phyloP scores from a whole-genome alignment of 352 stramenopile species.

The Pythium dissotocum region DNA sequence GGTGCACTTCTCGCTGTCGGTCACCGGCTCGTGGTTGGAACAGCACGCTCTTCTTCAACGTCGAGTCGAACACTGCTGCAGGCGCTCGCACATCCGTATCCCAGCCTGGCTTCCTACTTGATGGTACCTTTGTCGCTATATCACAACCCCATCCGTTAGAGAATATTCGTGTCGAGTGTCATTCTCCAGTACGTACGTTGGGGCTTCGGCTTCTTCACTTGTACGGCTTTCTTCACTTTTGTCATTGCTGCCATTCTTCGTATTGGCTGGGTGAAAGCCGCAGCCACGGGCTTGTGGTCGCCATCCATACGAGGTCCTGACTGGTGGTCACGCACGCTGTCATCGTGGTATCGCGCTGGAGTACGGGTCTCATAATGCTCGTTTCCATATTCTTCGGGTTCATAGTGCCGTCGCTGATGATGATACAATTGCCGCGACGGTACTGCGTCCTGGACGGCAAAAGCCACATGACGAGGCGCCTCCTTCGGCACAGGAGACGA shows the following conservation, averaged over 20 bases:
- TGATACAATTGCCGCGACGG: slow-evolving; percentile 47
- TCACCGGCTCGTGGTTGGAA: slow-evolving; percentile 51
- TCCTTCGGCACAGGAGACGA: not conserved
- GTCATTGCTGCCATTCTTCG: not conserved
- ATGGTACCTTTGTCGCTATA: not conserved
- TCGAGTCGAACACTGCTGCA: slow-evolving; percentile 44
- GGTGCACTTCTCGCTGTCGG: slow-evolving; percentile 31
- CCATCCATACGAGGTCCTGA: not conserved
- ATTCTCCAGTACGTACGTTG: not conserved
- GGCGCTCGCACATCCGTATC: slow-evolving; percentile 37
- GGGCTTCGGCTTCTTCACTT: not conserved
- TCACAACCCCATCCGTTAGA: not conserved
- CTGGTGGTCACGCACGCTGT: not conserved
- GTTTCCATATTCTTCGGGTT: not conserved
- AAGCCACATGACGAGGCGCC: slow-evolving; percentile 39
- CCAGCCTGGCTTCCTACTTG: slow-evolving; percentile 41
- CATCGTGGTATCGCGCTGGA: not conserved
- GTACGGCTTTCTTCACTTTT: not conserved
- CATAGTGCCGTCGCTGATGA: slow-evolving; percentile 2
- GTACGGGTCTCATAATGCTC: not conserved
- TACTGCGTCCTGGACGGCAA: slow-evolving; percentile 43
- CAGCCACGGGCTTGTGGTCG: not conserved
- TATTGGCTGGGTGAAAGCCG: not conserved
- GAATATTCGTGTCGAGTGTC: not conserved
- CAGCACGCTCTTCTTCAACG: slow-evolving; percentile 52